These are phyloP conservation scores for Dendrobium catenatum DNA, from an alignment of 106 monocot genomes.

Conservation along the genomic window DNA sequence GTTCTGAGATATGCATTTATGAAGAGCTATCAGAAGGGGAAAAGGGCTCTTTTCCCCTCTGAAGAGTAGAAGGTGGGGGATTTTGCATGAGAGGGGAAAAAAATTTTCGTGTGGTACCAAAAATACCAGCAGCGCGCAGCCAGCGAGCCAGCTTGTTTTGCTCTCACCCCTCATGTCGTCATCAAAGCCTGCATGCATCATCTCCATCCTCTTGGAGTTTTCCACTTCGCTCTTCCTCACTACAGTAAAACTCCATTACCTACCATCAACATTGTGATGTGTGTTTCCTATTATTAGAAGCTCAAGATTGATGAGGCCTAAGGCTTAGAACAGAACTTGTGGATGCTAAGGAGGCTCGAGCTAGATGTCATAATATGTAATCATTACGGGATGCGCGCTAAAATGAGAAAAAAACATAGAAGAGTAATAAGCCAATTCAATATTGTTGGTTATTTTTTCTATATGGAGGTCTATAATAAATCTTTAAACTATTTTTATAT, in stretches of 20 bases:
- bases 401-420: too few species aligned
- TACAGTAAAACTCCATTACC: neutral
- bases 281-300: neutral
- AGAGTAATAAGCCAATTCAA: too few species aligned
- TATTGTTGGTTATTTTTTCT: too few species aligned
- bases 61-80: conserved; percentile 6
- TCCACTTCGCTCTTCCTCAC: neutral
- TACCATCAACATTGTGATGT: neutral
- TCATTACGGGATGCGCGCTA: too few species aligned
- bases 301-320: too few species aligned
- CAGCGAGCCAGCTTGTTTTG: neutral
- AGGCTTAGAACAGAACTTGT: neutral
- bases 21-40: neutral
- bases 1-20: conserved; percentile 7
- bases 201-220: neutral
- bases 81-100: conserved; percentile 5
- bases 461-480: too few species aligned
- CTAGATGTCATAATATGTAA: neutral
- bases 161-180: neutral
- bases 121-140: conserved; percentile 5
- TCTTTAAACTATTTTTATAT: too few species aligned
- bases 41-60: neutral
- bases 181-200: conserved; percentile 1
- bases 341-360: neutral
- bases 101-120: neutral